Conservation (phyloP, 805 yeast species). For the Kodamaea kakaduensis region DNA sequence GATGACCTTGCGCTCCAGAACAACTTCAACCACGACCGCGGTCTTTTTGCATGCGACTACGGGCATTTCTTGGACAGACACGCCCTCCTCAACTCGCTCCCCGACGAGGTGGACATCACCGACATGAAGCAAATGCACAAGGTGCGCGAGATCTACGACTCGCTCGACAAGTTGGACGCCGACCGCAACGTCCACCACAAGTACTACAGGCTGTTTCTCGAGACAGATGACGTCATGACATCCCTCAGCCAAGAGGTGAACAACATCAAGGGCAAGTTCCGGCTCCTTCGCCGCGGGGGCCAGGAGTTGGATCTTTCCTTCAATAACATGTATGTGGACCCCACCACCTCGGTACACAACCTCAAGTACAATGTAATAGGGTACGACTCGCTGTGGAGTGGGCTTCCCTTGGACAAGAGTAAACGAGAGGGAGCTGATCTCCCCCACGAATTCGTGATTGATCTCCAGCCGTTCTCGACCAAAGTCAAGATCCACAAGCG, state of each 20-base stretch:
- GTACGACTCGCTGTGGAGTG: slow-evolving; percentile 36
- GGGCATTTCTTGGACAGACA: slow-evolving; percentile 35
- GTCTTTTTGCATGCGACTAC: slow-evolving; percentile 30
- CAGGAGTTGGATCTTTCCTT: slow-evolving; percentile 7
- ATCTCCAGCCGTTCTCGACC: slow-evolving; percentile 27
- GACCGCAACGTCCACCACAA: slow-evolving; percentile 37
- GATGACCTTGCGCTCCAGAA: slow-evolving; percentile 34
- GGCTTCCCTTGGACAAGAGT: slow-evolving; percentile 34
- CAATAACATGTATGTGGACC: slow-evolving; percentile 9
- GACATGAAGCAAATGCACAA: slow-evolving; percentile 25
- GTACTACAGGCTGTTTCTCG: slow-evolving; percentile 30
- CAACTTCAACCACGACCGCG: slow-evolving; percentile 33
- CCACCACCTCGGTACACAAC: slow-evolving; percentile 15
- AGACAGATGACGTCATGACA: slow-evolving; percentile 28
- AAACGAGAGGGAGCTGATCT: slow-evolving; percentile 16
- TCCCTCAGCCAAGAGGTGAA: slow-evolving; percentile 26
- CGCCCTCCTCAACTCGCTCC: slow-evolving; percentile 26
- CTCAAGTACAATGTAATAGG: slow-evolving; percentile 40
- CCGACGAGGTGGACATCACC: slow-evolving; percentile 34
- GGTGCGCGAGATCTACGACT: slow-evolving; percentile 29
- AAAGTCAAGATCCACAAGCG: slow-evolving; percentile 30
- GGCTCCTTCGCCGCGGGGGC: slow-evolving; percentile 30
- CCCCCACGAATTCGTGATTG: slow-evolving; percentile 40
- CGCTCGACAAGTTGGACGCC: slow-evolving; percentile 29
- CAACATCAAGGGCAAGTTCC: slow-evolving; percentile 35